These are phyloP conservation scores for Botrytis tulipae DNA, from an alignment of 2,329 filamentous ascomycete genomes.

Conservation along the genomic window DNA sequence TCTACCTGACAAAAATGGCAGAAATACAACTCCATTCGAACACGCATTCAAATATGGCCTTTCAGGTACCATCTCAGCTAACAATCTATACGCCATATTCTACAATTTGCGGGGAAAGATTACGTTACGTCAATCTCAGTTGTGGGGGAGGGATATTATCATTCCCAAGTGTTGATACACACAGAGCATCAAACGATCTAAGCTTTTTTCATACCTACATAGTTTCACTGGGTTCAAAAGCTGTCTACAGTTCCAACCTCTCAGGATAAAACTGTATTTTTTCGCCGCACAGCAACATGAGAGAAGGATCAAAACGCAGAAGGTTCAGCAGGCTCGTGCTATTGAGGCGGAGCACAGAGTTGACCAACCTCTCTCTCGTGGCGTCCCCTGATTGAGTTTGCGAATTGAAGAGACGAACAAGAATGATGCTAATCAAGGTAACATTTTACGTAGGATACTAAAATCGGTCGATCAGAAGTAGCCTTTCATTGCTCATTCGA, in stretches of 20 bases:
- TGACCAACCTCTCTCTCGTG: slow-evolving; percentile 1
- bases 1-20: neutral
- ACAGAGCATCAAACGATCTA: neutral
- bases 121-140: neutral
- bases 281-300: neutral
- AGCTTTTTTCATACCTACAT: neutral
- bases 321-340: neutral
- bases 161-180: neutral
- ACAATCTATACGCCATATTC: neutral
- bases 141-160: neutral
- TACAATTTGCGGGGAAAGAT: neutral
- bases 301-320: neutral
- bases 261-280: too few species aligned
- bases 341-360: neutral
- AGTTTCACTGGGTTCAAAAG: neutral
- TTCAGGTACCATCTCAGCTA: neutral
- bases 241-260: neutral
- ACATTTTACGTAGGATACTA: neutral
- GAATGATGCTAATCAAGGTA: neutral
- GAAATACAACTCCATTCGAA: neutral
- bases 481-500: neutral
- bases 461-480: neutral
- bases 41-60: neutral
- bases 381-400: neutral
- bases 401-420: neutral